Base-by-base conservation (phyloP, 78 protist species). In the Bigelowiella natans region DNA sequence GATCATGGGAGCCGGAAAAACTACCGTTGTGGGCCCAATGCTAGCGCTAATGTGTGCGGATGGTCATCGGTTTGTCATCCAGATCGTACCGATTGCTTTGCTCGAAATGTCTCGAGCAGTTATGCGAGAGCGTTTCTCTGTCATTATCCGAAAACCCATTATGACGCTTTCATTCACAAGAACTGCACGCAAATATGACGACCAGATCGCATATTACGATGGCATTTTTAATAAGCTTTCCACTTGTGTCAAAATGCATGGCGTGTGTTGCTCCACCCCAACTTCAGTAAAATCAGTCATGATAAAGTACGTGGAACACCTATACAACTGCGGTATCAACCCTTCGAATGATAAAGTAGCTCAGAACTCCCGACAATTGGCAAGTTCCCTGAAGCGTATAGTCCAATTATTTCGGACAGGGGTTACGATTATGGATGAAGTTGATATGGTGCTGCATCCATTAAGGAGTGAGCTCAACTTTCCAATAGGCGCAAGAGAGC, bases 1-100 rank as follows among this genome's bases (percentile, higher is more conserved):
- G 89, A 92, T 95, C 89, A 95, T 95, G 97, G 97, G 38, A 85
- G 91, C 94, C 0, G 97, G 97, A 85, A 95, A 95, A 90, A 95
- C 97, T n/a, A 92, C 94, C 29, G 94, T 93, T 37, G 86, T 95
- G 37, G 84, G 87, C 18, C 97, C 97, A 11, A 87, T 95, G 92
- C 92, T 95, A 31, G 92, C 92, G 31, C 93, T 95, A 31, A 85
- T 92, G 31, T 94, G 93, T 38, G 92, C 94, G 31, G 92, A 92
- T 88, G 95, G 95, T 7, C 28, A 1, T 63, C 37, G 84, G 39
- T 11, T 31, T 85, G 84, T 40, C 63, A 2, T 37, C 63, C 92
- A 84, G 83, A 86, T 92, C 31, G 88, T 94, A 83, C 95, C 93
- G 40, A n/a, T 85, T 11, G 92, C 96, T 86, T 88, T 95, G 34